Base-by-base conservation (phyloP, 805 yeast genomes). In the Candida multigemmis region DNA sequence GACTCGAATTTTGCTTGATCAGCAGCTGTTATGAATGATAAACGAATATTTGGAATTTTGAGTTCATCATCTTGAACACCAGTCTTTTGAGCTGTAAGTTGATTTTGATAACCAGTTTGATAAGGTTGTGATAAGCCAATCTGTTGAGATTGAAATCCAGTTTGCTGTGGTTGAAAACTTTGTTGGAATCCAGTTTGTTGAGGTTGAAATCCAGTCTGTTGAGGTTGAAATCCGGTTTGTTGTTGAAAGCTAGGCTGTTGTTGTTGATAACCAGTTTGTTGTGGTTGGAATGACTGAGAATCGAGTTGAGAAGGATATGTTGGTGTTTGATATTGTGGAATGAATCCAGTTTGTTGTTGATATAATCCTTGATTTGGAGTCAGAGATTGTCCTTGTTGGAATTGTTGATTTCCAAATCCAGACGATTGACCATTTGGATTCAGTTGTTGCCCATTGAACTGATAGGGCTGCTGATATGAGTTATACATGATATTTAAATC, bases 1-100 rank as follows among this genome's bases (percentile, higher is more conserved):
- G 77, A 76, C 53, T 85, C 96, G 47, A 82, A 89, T 49, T 83
- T 80, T 32, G 71, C 69, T 58, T 89, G 97, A 50, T 89, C 96
- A 18, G 71, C 73, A 14, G 81, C 78, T 3, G 94, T 74, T 35
- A 89, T 73, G 48, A 89, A 89, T 7, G 94, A 76, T 27, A 89
- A 63, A 39, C 96, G 71, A 34, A 83, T 81, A 38, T 60, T 60
- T 22, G 91, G 91, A 36, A 81, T 74, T 44, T 75, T 76, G 35
- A 82, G 42, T 11, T 65, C 74, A 21, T 55, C 64, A 45, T 77
- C 74, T 41, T 72, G 73, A 12, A 61, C 58, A 3, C 73, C 74
- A 2, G 74, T 67, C 4, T 65, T 65, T 28, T 65, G 71, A n/a
- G n/a, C n/a, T n/a, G n/a, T n/a, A n/a, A n/a, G n/a, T n/a, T n/a